Conservation (phyloP, 2,329 filamentous ascomycete genomes). For the Trichoderma semiorbis region DNA sequence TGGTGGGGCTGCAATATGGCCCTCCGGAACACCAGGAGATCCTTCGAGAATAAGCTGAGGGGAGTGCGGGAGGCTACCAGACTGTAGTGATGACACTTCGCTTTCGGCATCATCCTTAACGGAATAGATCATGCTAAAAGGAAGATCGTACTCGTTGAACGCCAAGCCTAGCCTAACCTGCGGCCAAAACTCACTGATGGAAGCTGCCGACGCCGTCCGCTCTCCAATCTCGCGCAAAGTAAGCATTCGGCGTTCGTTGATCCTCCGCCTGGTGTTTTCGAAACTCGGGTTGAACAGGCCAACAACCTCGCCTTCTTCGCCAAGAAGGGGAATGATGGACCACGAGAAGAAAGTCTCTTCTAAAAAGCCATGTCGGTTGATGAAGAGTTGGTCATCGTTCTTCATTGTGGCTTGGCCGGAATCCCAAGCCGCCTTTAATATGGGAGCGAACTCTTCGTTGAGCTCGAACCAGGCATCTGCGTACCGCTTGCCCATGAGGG, state of each 20-base stretch:
- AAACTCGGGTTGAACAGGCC: constrained; percentile 78
- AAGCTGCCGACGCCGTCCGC: constrained; percentile 67
- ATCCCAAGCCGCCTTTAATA: constrained; percentile 63
- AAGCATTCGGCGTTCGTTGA: constrained; percentile 76
- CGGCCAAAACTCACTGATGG: constrained; percentile 70
- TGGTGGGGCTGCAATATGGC: constrained; percentile 58
- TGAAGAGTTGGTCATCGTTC: constrained; percentile 73
- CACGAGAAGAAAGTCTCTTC: constrained; percentile 83
- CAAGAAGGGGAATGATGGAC: constrained; percentile 75
- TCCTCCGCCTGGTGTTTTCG: constrained; percentile 74
- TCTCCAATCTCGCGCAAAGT: constrained; percentile 76
- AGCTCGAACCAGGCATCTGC: constrained; percentile 69
- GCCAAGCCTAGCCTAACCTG: constrained; percentile 66
- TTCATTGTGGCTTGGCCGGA: constrained; percentile 81
- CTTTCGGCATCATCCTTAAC: constrained; percentile 68
- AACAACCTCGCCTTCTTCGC: constrained; percentile 68
- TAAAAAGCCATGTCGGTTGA: constrained; percentile 64
- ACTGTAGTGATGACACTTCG: constrained; percentile 69
- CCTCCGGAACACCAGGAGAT: constrained; percentile 62
- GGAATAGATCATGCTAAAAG: constrained; percentile 75
- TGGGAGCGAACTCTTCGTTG: constrained; percentile 65
- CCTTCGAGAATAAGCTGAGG: constrained; percentile 69
- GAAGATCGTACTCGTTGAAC: constrained; percentile 71
- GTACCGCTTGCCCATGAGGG: constrained; percentile 71
- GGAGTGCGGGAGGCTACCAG: constrained; percentile 58